Evolutionary conservation across 1,284 basidiomycete genomes (phyloP), one percentile per base, ranked within the genome.

Genomic region (Kwoniella shivajii): DNA sequence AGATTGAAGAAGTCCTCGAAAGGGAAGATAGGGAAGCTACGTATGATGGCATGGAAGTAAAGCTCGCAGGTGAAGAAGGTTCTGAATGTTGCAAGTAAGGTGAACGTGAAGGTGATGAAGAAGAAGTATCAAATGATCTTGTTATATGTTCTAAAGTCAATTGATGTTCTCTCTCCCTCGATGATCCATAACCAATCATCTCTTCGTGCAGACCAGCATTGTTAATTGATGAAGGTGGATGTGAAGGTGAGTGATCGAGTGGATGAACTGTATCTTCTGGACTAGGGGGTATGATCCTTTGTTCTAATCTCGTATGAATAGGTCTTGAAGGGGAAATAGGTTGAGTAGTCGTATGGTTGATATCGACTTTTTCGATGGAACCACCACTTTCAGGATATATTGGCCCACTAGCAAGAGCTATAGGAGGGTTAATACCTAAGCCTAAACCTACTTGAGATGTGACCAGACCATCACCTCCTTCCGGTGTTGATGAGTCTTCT

Each of bases 31-130:
- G 45, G 6, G 64, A 67, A 6, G 68, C 65, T 20, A 67, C 61
- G 56, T 61, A 68, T 37, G 49, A 56, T 6, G 62, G 62, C 53
- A 59, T 58, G 3, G 44, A 48, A 4, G 67, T 66, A 42, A 67
- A 60, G 4, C 63, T 65, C 13, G 65, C 64, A 0, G 70, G 70
- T 2, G 70, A 72, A 10, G 64, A 64, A 0, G 70, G 68, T 50
- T 70, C 70, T 4, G 61, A 65, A 36, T 50, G 43, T 22, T 41
- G 59, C 44, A 55, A 26, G 39, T 43, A 55, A 6, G 56, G 51
- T 6, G 57, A 50, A 26, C 36, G 16, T 29, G 24, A 27, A 6
- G 34, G 13, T 24, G 44, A 5, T 26, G 26, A 22, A 37, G 22
- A 45, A 22, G 22, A 33, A 33, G 47, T 36, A 52, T 42, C 29